Conservation (phyloP, 441 rosid genomes). For the Adansonia gregorii region DNA sequence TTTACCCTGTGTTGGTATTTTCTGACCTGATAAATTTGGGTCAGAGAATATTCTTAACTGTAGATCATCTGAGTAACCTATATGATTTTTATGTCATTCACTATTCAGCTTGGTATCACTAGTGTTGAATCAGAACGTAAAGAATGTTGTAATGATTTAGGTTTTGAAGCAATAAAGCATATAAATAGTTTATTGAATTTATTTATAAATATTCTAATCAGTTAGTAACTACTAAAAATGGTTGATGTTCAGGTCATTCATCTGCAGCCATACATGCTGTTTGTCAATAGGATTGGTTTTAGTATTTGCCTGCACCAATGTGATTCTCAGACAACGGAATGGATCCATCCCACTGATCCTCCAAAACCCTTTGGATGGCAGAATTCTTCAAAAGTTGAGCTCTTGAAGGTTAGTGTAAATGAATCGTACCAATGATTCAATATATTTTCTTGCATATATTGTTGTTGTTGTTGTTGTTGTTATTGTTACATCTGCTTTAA, state of each 20-base stretch:
- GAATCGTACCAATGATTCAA: neutral
- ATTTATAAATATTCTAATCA: slow-evolving; percentile 20
- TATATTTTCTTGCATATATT: neutral
- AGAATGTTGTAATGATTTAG: slow-evolving; percentile 15
- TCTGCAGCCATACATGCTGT: slow-evolving; percentile 87
- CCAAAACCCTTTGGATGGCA: slow-evolving; percentile 86
- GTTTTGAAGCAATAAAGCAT: slow-evolving; percentile 13
- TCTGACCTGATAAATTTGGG: slow-evolving; percentile 9
- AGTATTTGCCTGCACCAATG: slow-evolving; percentile 90
- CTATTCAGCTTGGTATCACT: neutral
- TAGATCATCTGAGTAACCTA: slow-evolving; percentile 11
- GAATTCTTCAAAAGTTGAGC: slow-evolving; percentile 65
- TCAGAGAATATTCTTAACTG: slow-evolving; percentile 2
- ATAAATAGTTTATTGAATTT: slow-evolving; percentile 14
- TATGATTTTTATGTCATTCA: neutral
- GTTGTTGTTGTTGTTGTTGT: neutral
- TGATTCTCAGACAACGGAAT: slow-evolving; percentile 72
- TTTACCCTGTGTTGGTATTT: slow-evolving; percentile 1
- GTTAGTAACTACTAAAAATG: slow-evolving; percentile 24
- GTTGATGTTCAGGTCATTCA: slow-evolving; percentile 80
- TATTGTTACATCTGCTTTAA: neutral
- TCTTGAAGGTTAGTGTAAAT: slow-evolving; percentile 51
- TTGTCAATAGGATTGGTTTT: slow-evolving; percentile 79
- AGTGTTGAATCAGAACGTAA: slow-evolving; percentile 8
- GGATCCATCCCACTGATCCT: slow-evolving; percentile 91